Conservation (phyloP, 2,329 filamentous ascomycete species). For the Teratosphaeria zuluensis region DNA sequence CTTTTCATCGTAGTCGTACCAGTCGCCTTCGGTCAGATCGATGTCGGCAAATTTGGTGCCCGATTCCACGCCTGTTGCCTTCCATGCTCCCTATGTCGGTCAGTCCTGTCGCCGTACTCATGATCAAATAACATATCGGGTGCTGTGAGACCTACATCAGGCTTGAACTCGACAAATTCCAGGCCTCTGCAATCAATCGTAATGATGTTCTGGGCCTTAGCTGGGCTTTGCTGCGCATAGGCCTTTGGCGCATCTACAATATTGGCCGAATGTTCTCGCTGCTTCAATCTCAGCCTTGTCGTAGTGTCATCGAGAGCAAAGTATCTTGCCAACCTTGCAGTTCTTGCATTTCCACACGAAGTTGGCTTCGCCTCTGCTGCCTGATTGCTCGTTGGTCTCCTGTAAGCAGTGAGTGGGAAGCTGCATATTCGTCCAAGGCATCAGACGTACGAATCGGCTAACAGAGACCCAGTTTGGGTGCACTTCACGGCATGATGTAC, state of each 20-base stretch:
- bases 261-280: slow-evolving; percentile 78
- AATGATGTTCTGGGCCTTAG: slow-evolving; percentile 69
- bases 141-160: slow-evolving; percentile 52
- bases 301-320: not conserved
- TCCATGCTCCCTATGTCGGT: slow-evolving; percentile 66
- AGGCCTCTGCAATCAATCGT: slow-evolving; percentile 90
- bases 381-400: slow-evolving; percentile 85
- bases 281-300: not conserved
- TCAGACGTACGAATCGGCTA: slow-evolving; percentile 67
- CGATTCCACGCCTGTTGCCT: slow-evolving; percentile 72
- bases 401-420: slow-evolving; percentile 27
- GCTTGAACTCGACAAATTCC: slow-evolving; percentile 82
- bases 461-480: slow-evolving; percentile 81
- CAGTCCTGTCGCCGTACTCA: not conserved
- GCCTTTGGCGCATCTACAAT: slow-evolving; percentile 64
- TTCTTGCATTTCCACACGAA: slow-evolving; percentile 99
- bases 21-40: slow-evolving; percentile 81
- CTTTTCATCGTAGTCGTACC: slow-evolving; percentile 98
- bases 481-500: slow-evolving; percentile 88
- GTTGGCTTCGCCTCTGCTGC: slow-evolving; percentile 90
- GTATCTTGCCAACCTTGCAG: slow-evolving; percentile 61
- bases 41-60: slow-evolving; percentile 71
- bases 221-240: slow-evolving; percentile 62
- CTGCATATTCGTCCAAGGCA: not conserved
- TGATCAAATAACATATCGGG: not conserved